A percentile compares a stretch with the other conserved stretches of the same genome.
phyloP scores from a whole-genome alignment of 2,329 filamentous ascomycete species.

The Sporothrix pallida region DNA sequence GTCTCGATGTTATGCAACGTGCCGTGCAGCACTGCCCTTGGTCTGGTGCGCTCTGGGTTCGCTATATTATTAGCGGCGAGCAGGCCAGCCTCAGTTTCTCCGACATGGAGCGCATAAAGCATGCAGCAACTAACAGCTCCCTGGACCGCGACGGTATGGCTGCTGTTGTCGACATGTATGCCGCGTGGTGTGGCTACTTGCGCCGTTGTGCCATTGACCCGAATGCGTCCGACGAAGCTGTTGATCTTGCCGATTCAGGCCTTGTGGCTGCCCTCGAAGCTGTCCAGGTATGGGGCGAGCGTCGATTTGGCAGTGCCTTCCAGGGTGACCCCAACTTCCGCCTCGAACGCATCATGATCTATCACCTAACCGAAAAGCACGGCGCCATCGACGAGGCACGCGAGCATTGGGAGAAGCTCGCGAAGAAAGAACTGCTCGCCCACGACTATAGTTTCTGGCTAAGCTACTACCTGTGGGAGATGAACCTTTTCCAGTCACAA shows the following conservation, averaged over 20 bases:
- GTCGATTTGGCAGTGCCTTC: slow-evolving; percentile 75
- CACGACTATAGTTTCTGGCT: slow-evolving; percentile 94
- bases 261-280: slow-evolving; percentile 85
- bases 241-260: slow-evolving; percentile 88
- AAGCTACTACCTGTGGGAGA: slow-evolving; percentile 89
- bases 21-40: slow-evolving; percentile 91
- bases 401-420: slow-evolving; percentile 75
- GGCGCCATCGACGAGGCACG: slow-evolving; percentile 78
- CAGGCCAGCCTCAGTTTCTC: slow-evolving; percentile 75
- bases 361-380: slow-evolving; percentile 86
- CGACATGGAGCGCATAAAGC: slow-evolving; percentile 87
- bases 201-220: slow-evolving; percentile 81
- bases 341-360: slow-evolving; percentile 88
- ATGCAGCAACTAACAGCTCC: slow-evolving; percentile 84
- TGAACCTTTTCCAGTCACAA: slow-evolving; percentile 64
- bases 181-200: slow-evolving; percentile 93
- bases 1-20: slow-evolving; percentile 76
- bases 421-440: slow-evolving; percentile 65
- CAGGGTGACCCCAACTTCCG: slow-evolving; percentile 88
- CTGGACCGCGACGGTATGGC: slow-evolving; percentile 86
- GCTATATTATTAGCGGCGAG: slow-evolving; percentile 85
- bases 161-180: slow-evolving; percentile 87
- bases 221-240: slow-evolving; percentile 77
- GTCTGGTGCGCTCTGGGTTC: slow-evolving; percentile 89
- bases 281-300: slow-evolving; percentile 77